Evolutionary conservation across 345 rosid species (phyloP), one percentile per base, ranked within the genome.

Genomic region (Kernera saxatilis): DNA sequence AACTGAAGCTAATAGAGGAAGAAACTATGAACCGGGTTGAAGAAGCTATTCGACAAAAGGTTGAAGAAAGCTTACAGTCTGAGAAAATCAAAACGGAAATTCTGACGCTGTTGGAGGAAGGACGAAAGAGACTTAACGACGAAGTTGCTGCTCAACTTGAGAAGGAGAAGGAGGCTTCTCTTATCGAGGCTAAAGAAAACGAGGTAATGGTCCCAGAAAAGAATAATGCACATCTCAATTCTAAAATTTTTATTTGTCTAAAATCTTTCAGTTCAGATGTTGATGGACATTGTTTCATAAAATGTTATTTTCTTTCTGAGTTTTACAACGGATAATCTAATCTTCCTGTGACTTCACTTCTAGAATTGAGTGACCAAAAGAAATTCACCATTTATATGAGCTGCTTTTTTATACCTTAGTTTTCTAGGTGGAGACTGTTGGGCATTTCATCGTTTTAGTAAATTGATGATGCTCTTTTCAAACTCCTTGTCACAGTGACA

Each of bases 21-120:
- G 99, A 94, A 80, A 94, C 98, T 61, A 76, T 82, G 30, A 94
- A 82, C 72, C 84, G 98, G 67, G 86, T 91, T 63, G 98, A 88
- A 79, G 92, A 85, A 78, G 90, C 88, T 65, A 86, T 94, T 54
- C 70, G 45, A 81, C 86, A 78, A 80, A 84, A 77, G 62, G 98
- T 94, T 39, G 93, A 84, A 71, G 95, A 88, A 86, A 78, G 90
- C 53, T 88, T 94, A 79, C 91, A 81, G 58, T 76, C 85, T 13
- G 88, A 83, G 64, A 96, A 84, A 77, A 83, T 88, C 67, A 82
- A 84, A 81, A 39, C 62, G 79, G 93, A 91, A 79, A 81, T 94
- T 72, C 80, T 78, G 71, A 84, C 61, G 35, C 81, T 82, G 27
- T 43, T 94, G 75, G 98, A 89, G 76, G 97, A 82, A 68, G 97